Base-by-base conservation (phyloP, 2,329 filamentous ascomycete species). In the Beauveria scarabaeidicola region DNA sequence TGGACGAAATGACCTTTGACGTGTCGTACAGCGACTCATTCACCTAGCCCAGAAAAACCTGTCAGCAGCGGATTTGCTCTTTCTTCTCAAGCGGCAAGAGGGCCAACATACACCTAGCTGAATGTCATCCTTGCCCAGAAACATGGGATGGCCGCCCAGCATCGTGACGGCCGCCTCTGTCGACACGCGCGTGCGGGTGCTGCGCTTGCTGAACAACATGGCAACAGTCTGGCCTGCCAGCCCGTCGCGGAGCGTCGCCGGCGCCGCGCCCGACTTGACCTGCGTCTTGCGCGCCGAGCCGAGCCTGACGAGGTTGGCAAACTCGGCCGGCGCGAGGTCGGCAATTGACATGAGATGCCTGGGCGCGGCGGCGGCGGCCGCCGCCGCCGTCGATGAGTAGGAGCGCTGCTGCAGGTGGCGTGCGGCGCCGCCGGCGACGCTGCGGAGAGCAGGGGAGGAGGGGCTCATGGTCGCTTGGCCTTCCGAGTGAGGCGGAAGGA, bases 11-110 rank as follows among this genome's bases (percentile, higher is more conserved):
- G 63, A 99, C 91, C 44, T 89, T 81, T 0, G 90, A 87, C 5
- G 92, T 97, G 74, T 99, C 94, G 70, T 90, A 88, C n/a, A 97
- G 81, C 5, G 90, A 92, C 75, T 99, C 94, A 68, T 99, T 99
- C 64, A 92, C 86, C 86, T 89, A 63, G 9, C 10, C 19, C 19
- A 2, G 46, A 29, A 59, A 38, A 9, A 23, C 13, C 3, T n/a
- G 19, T 48, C 32, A 46, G 32, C 23, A 15, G 50, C 13, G 13
- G 19, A 41, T 48, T 3, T 3, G 10, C 11, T 23, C 27, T 32
- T n/a, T n/a, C 32, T 15, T 36, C 13, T 36, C 0, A 6, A 36
- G 32, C 32, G 32, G 32, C 32, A 36, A 36, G 47, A 9, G 46
- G 5, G 44, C 23, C 15, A 8, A 77, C 81, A 65, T 73, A 89